Percentiles rank a stretch among this genome's conserved stretches.
These are phyloP conservation scores for Graphilbum fragrans DNA, from an alignment of 2,329 filamentous ascomycete species.

Conservation along the genomic window DNA sequence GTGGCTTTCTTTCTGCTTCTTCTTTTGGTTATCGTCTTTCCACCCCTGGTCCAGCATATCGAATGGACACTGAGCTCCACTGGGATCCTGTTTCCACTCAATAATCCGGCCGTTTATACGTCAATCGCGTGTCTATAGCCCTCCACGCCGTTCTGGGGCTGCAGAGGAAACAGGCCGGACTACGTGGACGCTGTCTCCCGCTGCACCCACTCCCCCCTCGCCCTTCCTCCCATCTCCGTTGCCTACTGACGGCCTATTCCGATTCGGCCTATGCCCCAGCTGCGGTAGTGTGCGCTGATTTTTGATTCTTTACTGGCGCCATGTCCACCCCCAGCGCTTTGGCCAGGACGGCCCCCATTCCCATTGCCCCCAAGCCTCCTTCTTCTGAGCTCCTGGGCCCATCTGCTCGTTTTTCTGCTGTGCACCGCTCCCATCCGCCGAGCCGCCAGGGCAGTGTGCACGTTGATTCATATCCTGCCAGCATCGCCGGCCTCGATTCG, in stretches of 20 bases:
- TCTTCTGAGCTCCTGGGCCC: constrained; percentile 23
- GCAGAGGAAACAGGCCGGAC: no score
- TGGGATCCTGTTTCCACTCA: no score
- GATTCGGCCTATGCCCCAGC: background rate
- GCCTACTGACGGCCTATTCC: background rate
- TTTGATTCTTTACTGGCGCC: constrained; percentile 15
- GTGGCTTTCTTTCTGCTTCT: no score
- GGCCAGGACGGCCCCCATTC: constrained; percentile 51
- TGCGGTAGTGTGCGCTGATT: background rate
- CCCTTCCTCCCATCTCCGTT: background rate
- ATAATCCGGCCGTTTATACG: no score
- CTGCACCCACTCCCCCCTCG: background rate
- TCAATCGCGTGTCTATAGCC: no score
- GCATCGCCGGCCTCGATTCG: constrained; percentile 39
- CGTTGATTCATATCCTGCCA: constrained; percentile 36
- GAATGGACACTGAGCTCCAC: no score
- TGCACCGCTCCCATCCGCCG: constrained; percentile 20
- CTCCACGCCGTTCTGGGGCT: no score
- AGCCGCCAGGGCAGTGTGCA: constrained; percentile 35
- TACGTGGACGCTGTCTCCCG: no score
- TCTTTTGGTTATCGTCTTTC: no score
- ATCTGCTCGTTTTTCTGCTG: constrained; percentile 5
- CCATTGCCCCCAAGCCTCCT: constrained; percentile 48
- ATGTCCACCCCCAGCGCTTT: constrained; percentile 44
- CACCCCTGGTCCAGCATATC: no score